Conservation (phyloP, 805 yeast genomes). For the Candida nitratophila region DNA sequence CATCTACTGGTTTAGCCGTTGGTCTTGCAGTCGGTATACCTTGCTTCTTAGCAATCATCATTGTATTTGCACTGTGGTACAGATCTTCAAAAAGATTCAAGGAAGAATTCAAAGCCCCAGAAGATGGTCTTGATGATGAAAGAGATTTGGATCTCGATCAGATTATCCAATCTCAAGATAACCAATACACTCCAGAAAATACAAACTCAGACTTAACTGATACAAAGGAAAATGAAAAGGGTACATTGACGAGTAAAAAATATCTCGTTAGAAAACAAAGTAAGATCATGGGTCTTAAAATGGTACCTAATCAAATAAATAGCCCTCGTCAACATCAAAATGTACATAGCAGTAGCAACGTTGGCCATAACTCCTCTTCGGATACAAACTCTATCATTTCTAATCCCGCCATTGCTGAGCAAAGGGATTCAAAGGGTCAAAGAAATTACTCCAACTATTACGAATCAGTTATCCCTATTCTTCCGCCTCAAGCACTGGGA, state of each 20-base stretch:
- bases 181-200: neutral
- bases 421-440: neutral
- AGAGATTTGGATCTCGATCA: conserved; percentile 30
- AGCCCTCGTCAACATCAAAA: neutral
- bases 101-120: conserved; percentile 27
- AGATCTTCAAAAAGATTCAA: conserved; percentile 30
- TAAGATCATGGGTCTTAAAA: conserved; percentile 19
- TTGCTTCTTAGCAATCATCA: conserved; percentile 28
- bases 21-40: conserved; percentile 52
- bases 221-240: conserved; percentile 2
- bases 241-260: conserved; percentile 7
- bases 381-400: conserved; percentile 3
- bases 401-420: neutral
- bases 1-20: conserved; percentile 32
- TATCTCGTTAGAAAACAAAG: conserved; percentile 15
- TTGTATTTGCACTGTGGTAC: conserved; percentile 30
- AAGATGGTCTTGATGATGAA: conserved; percentile 28
- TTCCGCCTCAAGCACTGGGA: conserved; percentile 11
- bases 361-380: neutral
- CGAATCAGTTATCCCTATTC: conserved; percentile 26
- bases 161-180: conserved; percentile 10
- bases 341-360: neutral
- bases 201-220: neutral
- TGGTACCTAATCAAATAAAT: neutral
- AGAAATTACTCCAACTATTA: conserved; percentile 13